These are phyloP conservation scores for Xylona heveae DNA, from an alignment of 495 filamentous ascomycete genomes.

Conservation along the genomic window DNA sequence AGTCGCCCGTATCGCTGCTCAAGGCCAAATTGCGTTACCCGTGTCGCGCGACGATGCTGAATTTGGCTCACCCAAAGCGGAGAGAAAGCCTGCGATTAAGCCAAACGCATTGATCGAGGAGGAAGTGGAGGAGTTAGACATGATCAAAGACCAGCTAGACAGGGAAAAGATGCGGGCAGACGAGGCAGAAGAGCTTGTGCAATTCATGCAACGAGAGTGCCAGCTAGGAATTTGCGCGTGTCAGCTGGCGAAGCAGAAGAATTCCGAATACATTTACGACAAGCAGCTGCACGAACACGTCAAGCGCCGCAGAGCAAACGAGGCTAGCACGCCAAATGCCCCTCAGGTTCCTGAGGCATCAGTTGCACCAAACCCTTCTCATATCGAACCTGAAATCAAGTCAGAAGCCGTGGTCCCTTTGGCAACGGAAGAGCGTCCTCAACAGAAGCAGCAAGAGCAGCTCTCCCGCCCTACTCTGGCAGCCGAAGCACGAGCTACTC, in stretches of 20 bases:
- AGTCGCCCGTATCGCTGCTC: constrained; percentile 36
- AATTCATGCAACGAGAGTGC: constrained; percentile 74
- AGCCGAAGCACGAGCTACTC: too few relatives aligned
- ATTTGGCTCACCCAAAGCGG: neutral
- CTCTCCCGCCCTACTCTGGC: too few relatives aligned
- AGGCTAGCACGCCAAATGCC: constrained; percentile 12
- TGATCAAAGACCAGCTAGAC: constrained; percentile 36
- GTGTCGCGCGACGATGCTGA: constrained; percentile 1
- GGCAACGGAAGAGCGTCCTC: too few relatives aligned
- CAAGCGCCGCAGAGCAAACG: neutral
- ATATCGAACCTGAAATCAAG: too few relatives aligned
- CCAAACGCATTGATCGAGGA: neutral
- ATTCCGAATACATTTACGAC: constrained; percentile 29
- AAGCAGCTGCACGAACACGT: constrained; percentile 7
- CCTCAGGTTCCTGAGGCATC: constrained; percentile 17
- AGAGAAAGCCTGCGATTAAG: neutral
- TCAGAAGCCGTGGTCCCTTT: too few relatives aligned
- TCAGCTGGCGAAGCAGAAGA: constrained; percentile 28
- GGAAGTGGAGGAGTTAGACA: constrained; percentile 20
- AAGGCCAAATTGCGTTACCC: constrained; percentile 40
- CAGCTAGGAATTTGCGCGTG: constrained; percentile 50
- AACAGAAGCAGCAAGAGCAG: too few relatives aligned
- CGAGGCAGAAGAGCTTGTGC: constrained; percentile 46
- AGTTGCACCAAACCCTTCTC: constrained; percentile 17
- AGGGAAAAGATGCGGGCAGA: constrained; percentile 42